Conservation (phyloP, 768 basidiomycete genomes). For the Mycena galopus region DNA sequence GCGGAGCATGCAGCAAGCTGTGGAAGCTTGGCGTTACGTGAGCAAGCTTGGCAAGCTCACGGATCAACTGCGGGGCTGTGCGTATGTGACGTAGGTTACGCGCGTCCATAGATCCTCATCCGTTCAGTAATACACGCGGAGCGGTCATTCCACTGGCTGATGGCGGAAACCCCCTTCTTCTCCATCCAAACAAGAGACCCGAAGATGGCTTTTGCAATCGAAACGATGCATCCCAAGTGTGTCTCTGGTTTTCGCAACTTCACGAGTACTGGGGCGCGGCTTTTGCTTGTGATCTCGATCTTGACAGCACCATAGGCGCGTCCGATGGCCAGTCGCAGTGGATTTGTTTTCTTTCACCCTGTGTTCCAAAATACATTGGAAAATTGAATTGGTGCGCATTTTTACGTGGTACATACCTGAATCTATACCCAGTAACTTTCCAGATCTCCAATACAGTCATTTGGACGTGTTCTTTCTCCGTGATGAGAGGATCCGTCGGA, state of each 20-base stretch:
- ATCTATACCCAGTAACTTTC: constrained; percentile 29
- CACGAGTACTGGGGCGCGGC: neutral
- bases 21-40: too few species aligned
- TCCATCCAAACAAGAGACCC: neutral
- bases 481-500: constrained; percentile 6
- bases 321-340: constrained; percentile 22
- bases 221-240: constrained; percentile 27
- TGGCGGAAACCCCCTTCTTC: too few species aligned
- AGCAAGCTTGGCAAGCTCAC: too few species aligned
- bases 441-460: constrained; percentile 17
- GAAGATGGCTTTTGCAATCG: constrained; percentile 20
- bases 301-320: constrained; percentile 34
- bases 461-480: constrained; percentile 24
- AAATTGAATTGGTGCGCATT: too few species aligned
- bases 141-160: too few species aligned
- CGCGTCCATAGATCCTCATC: too few species aligned
- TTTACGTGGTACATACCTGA: constrained; percentile 16
- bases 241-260: constrained; percentile 22
- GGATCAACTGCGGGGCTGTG: too few species aligned
- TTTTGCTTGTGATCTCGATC: constrained; percentile 31
- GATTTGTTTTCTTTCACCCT: constrained; percentile 20
- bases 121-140: too few species aligned
- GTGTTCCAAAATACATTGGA: too few species aligned
- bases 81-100: too few species aligned
- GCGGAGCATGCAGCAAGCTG: too few species aligned